These are phyloP conservation scores for Pouteria glomerata DNA, from an alignment of 148 eudicot species.

Conservation along the genomic window DNA sequence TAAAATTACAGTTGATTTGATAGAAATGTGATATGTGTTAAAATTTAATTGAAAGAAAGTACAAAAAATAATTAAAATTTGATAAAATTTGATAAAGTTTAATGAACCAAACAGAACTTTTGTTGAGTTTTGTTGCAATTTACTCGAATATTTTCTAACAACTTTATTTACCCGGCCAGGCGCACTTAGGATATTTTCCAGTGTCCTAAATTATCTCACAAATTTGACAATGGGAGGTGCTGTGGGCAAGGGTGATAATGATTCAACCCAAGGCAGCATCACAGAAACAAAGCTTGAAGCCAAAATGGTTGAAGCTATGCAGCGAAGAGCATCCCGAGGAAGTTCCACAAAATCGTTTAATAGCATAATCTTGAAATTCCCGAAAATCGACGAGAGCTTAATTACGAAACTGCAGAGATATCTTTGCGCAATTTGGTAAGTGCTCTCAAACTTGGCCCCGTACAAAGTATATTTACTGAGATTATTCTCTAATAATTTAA, in stretches of 20 bases:
- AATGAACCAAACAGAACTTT: too few relatives aligned
- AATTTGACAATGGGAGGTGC: conserved; percentile 61
- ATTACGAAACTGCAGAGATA: conserved; percentile 73
- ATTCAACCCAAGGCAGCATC: conserved; percentile 27
- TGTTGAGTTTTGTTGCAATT: neutral
- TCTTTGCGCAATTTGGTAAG: conserved; percentile 71
- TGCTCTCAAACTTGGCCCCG: conserved; percentile 6
- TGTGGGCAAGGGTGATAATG: conserved; percentile 40
- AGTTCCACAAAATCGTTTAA: conserved; percentile 68
- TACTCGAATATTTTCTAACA: neutral
- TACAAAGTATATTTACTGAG: neutral
- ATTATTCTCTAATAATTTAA: too few relatives aligned
- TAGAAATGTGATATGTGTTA: too few relatives aligned
- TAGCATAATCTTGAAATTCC: conserved; percentile 75
- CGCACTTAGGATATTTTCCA: neutral
- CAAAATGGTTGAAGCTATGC: conserved; percentile 74
- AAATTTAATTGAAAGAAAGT: too few relatives aligned
- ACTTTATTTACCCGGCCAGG: conserved; percentile 3
- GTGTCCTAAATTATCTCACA: neutral
- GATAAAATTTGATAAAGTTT: too few relatives aligned
- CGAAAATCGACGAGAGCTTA: conserved; percentile 80
- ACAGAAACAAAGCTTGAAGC: conserved; percentile 77
- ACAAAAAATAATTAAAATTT: too few relatives aligned
- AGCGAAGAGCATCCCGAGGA: conserved; percentile 59
- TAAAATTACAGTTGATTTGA: too few relatives aligned